Evolutionary conservation across 2,329 filamentous ascomycete genomes (phyloP), one percentile per base, ranked within the genome.

Genomic region (Chaetomium sp.): DNA sequence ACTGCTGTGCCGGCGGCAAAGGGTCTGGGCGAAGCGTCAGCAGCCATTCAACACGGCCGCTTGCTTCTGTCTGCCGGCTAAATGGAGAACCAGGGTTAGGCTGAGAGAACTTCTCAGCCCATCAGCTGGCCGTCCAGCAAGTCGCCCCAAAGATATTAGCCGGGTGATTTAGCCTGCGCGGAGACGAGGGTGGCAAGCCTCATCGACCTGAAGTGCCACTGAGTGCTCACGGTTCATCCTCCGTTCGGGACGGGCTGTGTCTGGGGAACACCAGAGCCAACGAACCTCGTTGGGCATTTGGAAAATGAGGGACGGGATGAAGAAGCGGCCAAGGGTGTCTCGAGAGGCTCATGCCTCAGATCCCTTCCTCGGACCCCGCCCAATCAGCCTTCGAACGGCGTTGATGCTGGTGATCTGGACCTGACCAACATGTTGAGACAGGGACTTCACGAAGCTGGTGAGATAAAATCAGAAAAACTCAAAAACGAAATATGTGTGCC

Each of bases 151-250:
- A 4, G 8, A 65, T 60, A 67, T 68, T 67, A 68, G 12, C 67
- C 67, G 67, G 62, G 23, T 42, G 8, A 55, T 67, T 68, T 68
- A 68, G 67, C 67, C 67, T 65, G 35, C 42, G 60, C 65, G 62
- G 57, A 29, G 57, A 51, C 19, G 45, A 56, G 53, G 55, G 55
- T 19, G 35, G 13, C 29, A 29, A 31, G 54, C 62, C 61, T 62
- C 60, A 58, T 51, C 61, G 57, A 47, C 66, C 63, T 62, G 51
- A 31, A 49, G 47, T 50, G 29, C 51, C 29, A 16, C 10, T 29
- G 27, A 29, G 27, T 29, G 27, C 27, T 29, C 27, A 29, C 6
- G 27, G 27, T 6, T 16, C 53, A 31, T 25, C n/a, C 53, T 21
- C 23, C 29, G 33, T 19, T 25, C 5, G 23, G 21, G 53, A n/a